phyloP scores from a whole-genome alignment of 768 basidiomycete species.

The Lactifluus hygrophoroides region DNA sequence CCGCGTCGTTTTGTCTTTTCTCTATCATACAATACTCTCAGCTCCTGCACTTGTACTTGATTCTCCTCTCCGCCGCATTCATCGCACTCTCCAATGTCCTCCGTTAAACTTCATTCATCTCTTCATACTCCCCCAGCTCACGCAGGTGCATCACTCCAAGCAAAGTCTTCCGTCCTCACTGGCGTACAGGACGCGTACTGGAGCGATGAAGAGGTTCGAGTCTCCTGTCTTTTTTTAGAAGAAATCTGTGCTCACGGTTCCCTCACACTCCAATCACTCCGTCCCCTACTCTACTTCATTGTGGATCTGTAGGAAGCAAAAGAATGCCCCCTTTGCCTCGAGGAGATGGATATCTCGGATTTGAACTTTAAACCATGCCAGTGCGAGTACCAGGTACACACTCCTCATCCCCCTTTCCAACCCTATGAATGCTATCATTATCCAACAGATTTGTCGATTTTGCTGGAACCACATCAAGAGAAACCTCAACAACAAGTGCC shows the following conservation, averaged over 20 bases:
- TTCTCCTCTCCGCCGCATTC: background rate
- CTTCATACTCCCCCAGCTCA: conserved; percentile 70
- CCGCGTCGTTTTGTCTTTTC: conserved; percentile 13
- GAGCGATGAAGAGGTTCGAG: conserved; percentile 80
- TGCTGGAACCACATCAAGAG: conserved; percentile 99
- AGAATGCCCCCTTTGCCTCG: conserved; percentile 95
- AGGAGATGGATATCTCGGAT: conserved; percentile 98
- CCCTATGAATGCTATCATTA: background rate
- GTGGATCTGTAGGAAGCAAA: conserved; percentile 71
- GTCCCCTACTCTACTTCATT: background rate
- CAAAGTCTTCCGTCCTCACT: conserved; percentile 78
- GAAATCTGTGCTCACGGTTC: background rate
- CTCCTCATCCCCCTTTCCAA: conserved; percentile 1
- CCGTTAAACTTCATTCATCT: conserved; percentile 51
- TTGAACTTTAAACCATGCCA: conserved; percentile 98
- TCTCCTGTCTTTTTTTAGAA: conserved; percentile 29
- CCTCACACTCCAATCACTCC: too few relatives aligned
- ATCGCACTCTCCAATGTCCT: conserved; percentile 32
- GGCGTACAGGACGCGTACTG: conserved; percentile 95
- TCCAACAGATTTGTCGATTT: conserved; percentile 88
- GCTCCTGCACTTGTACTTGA: too few relatives aligned
- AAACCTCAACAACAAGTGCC: conserved; percentile 92
- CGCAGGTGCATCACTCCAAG: conserved; percentile 60
- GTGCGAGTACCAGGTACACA: conserved; percentile 89
- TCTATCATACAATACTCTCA: background rate